Evolutionary conservation across 495 filamentous ascomycete species (phyloP).

Genomic region (Hypomontagnella submonticulosa): DNA sequence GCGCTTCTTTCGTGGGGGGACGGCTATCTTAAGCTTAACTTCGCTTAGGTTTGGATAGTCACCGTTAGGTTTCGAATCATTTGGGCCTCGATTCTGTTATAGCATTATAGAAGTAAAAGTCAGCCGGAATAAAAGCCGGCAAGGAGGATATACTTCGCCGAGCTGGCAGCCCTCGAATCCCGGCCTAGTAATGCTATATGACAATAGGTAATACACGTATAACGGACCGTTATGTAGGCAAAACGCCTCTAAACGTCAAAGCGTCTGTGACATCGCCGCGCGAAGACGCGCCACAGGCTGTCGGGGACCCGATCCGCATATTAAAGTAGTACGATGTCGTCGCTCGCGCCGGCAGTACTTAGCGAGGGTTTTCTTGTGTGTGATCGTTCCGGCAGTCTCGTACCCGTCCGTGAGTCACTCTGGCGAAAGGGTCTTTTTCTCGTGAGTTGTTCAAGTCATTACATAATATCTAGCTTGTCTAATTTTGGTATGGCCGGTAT

Average conservation of each 20-base stretch:
- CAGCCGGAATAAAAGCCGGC: background rate
- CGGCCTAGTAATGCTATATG: background rate
- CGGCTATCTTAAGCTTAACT: background rate
- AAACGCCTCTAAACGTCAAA: slow-evolving; percentile 2
- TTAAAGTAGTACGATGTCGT: slow-evolving; percentile 10
- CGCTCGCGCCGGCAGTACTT: background rate
- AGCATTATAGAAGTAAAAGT: background rate
- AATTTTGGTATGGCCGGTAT: too few species aligned
- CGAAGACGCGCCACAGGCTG: slow-evolving; percentile 1
- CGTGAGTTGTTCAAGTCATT: too few species aligned
- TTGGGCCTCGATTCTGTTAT: background rate
- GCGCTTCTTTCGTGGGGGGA: background rate
- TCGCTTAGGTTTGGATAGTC: slow-evolving; percentile 2
- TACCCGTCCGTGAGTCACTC: too few species aligned
- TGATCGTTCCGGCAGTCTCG: background rate
- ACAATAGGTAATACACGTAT: background rate
- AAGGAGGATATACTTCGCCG: background rate
- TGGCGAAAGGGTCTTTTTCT: too few species aligned
- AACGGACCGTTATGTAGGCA: background rate
- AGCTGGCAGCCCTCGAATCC: background rate
- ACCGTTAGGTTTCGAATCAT: slow-evolving; percentile 4
- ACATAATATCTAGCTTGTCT: too few species aligned
- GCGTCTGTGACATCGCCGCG: slow-evolving; percentile 18
- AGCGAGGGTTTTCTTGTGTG: background rate
- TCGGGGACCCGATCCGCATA: slow-evolving; percentile 5